Evolutionary conservation across 257 asterid genomes (phyloP), one percentile per base, ranked within the genome.

Genomic region (Salvia hispanica): DNA sequence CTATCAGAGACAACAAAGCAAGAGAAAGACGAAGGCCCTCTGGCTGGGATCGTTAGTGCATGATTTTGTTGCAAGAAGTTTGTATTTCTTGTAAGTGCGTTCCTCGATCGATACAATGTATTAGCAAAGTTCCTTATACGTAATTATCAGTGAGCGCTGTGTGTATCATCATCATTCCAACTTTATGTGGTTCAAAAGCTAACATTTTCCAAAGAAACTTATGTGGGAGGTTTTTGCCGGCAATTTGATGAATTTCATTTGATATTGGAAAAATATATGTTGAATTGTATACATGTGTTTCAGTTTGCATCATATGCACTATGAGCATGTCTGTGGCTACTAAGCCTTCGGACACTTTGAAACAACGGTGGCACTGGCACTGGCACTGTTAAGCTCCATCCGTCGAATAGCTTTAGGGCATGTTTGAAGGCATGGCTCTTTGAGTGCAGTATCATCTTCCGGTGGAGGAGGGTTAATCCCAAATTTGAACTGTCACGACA

Each of bases 1-100:
- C 66, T 66, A 80, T 82, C 71, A 85, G 87, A 75, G 96, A 88
- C 58, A 83, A 88, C 58, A 83, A 77, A 76, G 58, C 80, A 9
- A 86, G 98, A 86, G 96, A 90, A 73, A 90, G 96, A 72, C 80
- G 97, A 78, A 85, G 95, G 71, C 95, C 94, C 44, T 90, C 97
- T 69, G 97, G 97, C 63, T 90, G 99, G 99, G 99, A 93, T 77
- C 87, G 89, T 48, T 93, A 67, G 74, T 59, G 21, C 48, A 33
- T 25, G 13, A 15, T 75, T 63, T 57, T 14, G 44, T 31, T 53
- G 3, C 53, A 55, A 64, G 66, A 68, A 57, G 65, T 60, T 47
- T 63, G 81, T 79, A 54, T 74, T 48, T 57, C 63, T 57, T 53
- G 62, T 43, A 51, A 63, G 75, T 70, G 73, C 66, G 48, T 59